Base-by-base conservation (phyloP, 257 asterid species). In the Primulina eburnea region DNA sequence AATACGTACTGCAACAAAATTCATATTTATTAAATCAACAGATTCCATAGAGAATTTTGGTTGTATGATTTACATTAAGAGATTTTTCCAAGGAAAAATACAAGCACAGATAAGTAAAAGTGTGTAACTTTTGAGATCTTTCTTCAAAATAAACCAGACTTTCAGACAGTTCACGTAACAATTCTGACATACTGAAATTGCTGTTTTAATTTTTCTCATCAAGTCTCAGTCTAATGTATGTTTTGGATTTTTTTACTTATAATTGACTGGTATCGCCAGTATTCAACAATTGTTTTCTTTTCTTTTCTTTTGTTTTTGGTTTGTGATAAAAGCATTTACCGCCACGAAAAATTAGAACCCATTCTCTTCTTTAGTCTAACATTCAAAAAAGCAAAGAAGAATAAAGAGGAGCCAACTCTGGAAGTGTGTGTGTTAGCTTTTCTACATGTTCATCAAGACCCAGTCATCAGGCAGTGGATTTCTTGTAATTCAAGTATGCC, bases 1-100 rank as follows among this genome's bases (percentile, higher is more conserved):
- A 93, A 93, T 64, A 93, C 97, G 37, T 82, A 90, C 99, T 93
- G 90, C 82, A 76, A 80, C 4, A 24, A 68, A 61, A 56, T 67
- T 11, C 75, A 72, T 62, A 78, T 61, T 30, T 64, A 56, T 64
- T 68, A 5, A 61, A 30, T 38, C 66, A 30, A 72, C 70, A 57
- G 73, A 63, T 59, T 65, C 61, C 55, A 66, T 52, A 63, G 20
- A 73, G 58, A 65, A 60, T 33, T 77, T 16, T 14, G 38, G 33
- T 20, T 52, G 43, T 32, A 65, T n/a, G 58, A 17, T 72, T 55
- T 64, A 71, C 73, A 73, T 64, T 50, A 62, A 73, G 61, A 66
- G 40, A 72, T 28, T 14, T 55, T 64, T 50, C 34, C 58, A 72
- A 75, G 67, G 35, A 70, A 59, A 21, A 70, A 60, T 69, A 68